Evolutionary conservation across 1,284 basidiomycete genomes (phyloP).

Genomic region (Ustilago curta): DNA sequence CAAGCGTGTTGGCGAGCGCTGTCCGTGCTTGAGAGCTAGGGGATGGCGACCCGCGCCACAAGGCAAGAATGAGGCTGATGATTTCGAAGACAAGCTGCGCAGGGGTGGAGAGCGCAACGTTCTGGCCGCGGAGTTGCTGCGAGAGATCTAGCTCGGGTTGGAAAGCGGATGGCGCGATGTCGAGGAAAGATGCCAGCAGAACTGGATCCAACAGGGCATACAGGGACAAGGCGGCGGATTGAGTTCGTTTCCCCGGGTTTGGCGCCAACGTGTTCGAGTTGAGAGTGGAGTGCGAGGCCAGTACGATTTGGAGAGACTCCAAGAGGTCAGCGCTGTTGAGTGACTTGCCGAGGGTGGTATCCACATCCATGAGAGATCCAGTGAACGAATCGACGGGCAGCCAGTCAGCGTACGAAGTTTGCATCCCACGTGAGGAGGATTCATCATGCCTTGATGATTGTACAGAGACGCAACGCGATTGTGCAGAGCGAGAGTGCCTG

Average conservation of each 20-base stretch:
- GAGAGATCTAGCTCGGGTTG: constrained; percentile 45
- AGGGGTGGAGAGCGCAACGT: constrained; percentile 30
- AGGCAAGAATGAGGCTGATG: constrained; percentile 28
- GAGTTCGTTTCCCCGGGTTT: neutral
- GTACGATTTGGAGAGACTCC: constrained; percentile 15
- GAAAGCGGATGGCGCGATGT: constrained; percentile 50
- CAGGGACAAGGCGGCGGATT: constrained; percentile 37
- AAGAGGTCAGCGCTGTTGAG: constrained; percentile 20
- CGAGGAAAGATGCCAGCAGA: constrained; percentile 45
- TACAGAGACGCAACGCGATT: constrained; percentile 14
- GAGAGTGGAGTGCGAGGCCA: neutral
- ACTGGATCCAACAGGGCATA: constrained; percentile 32
- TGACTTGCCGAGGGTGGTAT: constrained; percentile 9
- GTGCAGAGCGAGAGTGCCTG: constrained; percentile 1
- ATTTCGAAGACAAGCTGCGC: constrained; percentile 44
- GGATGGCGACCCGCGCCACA: constrained; percentile 38
- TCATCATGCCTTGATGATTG: neutral
- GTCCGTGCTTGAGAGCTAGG: constrained; percentile 10
- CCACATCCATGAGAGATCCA: constrained; percentile 31
- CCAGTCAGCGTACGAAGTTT: constrained; percentile 22
- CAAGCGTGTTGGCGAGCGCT: constrained; percentile 37
- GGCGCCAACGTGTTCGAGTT: neutral
- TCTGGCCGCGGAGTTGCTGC: constrained; percentile 36
- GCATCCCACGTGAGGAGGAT: neutral
- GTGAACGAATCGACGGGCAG: neutral